Evolutionary conservation across 2,329 filamentous ascomycete species (phyloP), one percentile per base, ranked within the genome.

Genomic region (Podosphaera xanthii): DNA sequence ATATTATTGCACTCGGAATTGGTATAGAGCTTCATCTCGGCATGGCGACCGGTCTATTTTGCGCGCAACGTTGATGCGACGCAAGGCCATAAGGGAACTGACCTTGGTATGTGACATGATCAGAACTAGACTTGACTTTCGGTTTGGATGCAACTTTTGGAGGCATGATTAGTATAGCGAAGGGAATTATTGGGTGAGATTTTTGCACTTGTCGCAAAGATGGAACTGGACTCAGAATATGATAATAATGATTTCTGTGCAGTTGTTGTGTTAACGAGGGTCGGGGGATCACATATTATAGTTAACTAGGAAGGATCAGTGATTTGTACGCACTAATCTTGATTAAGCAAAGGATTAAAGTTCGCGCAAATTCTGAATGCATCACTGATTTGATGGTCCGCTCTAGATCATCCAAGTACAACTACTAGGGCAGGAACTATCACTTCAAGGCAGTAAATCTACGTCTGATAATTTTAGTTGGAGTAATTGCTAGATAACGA

Each of bases 51-150:
- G 74, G 80, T 77, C 70, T 77, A 71, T 70, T 65, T 63, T 68
- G 72, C 67, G 78, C 76, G 78, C 59, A 60, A 65, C 61, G 58
- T 68, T 70, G 65, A 68, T 64, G 62, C 62, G 56, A 69, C 70
- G 75, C 74, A 74, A 79, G 71, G 69, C 71, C 66, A 71, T 69
- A 61, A 3, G 64, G 69, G 67, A 74, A 61, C 77, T 70, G 72
- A 84, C 83, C 81, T 74, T 79, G 79, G 74, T 85, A 86, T 66
- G 61, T 79, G 66, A 77, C 76, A 74, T 84, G 81, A 63, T 75
- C 70, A 63, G 76, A 70, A 66, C 73, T 70, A 65, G 74, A 71
- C 64, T 76, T 72, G 74, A 81, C 80, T 76, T 82, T 82, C 67
- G 74, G 66, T 65, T 77, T 74, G 66, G 76, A 66, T 73, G 82